Evolutionary conservation across 192 early-diverging fungal species (phyloP).

Genomic region (Coemansia erecta): DNA sequence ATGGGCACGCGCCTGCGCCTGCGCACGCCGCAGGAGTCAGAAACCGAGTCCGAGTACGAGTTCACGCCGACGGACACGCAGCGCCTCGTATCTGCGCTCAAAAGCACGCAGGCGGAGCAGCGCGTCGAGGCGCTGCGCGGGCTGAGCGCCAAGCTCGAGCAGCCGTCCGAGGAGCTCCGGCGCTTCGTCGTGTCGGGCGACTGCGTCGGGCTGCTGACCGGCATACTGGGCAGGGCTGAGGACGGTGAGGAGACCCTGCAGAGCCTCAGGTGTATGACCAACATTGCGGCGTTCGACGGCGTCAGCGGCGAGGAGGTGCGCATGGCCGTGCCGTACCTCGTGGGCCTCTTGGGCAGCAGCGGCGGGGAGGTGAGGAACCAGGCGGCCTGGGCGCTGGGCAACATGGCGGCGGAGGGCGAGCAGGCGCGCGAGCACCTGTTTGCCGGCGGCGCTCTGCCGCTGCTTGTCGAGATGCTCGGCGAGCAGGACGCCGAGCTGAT

Average conservation of each 20-base stretch:
- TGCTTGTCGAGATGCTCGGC: slow-evolving; percentile 70
- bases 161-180: slow-evolving; percentile 50
- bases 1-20: slow-evolving; percentile 64
- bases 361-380: slow-evolving; percentile 74
- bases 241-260: slow-evolving; percentile 58
- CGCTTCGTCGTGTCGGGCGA: slow-evolving; percentile 37
- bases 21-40: slow-evolving; percentile 36
- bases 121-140: slow-evolving; percentile 39
- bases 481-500: slow-evolving; percentile 53
- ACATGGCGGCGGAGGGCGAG: slow-evolving; percentile 87
- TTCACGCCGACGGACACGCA: slow-evolving; percentile 31
- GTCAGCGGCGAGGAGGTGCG: slow-evolving; percentile 36
- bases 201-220: slow-evolving; percentile 44
- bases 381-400: slow-evolving; percentile 90
- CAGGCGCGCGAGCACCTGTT: slow-evolving; percentile 72
- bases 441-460: slow-evolving; percentile 69
- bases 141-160: slow-evolving; percentile 52
- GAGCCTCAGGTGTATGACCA: slow-evolving; percentile 61
- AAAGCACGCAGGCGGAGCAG: slow-evolving; percentile 32
- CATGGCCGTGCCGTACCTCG: slow-evolving; percentile 51
- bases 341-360: slow-evolving; percentile 50
- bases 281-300: slow-evolving; percentile 46
- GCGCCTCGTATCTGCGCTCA: slow-evolving; percentile 15
- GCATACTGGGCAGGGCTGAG: slow-evolving; percentile 39
- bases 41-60: slow-evolving; percentile 50